These are phyloP conservation scores for Ceriops decandra DNA, from an alignment of 345 rosid genomes.

Conservation along the genomic window DNA sequence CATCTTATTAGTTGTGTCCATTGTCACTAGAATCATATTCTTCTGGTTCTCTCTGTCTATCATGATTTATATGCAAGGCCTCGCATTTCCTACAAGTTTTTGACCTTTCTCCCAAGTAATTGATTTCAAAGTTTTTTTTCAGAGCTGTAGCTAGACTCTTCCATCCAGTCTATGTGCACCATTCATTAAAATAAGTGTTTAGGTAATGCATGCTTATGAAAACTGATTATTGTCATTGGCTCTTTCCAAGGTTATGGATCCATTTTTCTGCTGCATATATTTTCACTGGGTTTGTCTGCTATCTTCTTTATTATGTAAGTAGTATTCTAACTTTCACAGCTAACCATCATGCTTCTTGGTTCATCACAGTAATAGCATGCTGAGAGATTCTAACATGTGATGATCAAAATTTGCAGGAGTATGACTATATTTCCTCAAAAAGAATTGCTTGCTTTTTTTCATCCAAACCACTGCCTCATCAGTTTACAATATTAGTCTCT, in stretches of 20 bases:
- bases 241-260: constrained; percentile 77
- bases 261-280: constrained; percentile 87
- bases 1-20: too few species aligned
- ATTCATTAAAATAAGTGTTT: constrained; percentile 8
- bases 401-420: constrained; percentile 52
- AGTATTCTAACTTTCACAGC: constrained; percentile 14
- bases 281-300: constrained; percentile 85
- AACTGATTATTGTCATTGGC: constrained; percentile 29
- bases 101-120: background rate
- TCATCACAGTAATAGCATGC: constrained; percentile 10
- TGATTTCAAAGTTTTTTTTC: background rate
- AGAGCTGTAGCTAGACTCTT: background rate
- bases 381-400: constrained; percentile 13
- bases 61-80: too few species aligned
- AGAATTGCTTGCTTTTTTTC: constrained; percentile 64
- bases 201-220: constrained; percentile 9
- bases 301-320: constrained; percentile 77
- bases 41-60: too few species aligned
- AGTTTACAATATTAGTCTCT: constrained; percentile 71
- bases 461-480: constrained; percentile 70
- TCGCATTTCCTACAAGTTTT: background rate
- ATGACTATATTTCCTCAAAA: constrained; percentile 50
- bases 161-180: background rate
- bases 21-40: too few species aligned
- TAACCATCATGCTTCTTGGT: constrained; percentile 10